Evolutionary conservation across 2,329 filamentous ascomycete genomes (phyloP).

Genomic region (Trichothecium roseum): DNA sequence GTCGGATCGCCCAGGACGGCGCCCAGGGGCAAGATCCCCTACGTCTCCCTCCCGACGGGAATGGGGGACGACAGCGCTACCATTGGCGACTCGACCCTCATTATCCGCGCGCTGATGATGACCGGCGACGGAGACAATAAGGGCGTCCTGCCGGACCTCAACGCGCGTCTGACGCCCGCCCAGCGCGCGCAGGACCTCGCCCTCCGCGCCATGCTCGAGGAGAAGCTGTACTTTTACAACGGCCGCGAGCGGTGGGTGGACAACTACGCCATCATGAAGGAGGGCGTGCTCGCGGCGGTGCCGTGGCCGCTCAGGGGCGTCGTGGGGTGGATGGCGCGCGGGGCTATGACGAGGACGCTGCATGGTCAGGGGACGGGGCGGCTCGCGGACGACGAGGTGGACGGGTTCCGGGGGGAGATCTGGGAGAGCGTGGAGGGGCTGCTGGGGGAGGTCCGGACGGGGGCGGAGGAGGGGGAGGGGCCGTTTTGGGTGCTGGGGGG

Average conservation of each 20-base stretch:
- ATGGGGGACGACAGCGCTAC: slow-evolving; percentile 7
- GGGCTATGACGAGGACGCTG: slow-evolving; percentile 29
- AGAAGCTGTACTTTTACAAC: slow-evolving; percentile 49
- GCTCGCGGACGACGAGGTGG: slow-evolving; percentile 38
- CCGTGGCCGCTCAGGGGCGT: slow-evolving; percentile 41
- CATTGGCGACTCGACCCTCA: slow-evolving; percentile 45
- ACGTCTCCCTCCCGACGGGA: slow-evolving; percentile 26
- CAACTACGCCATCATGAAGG: slow-evolving; percentile 50
- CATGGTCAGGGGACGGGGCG: slow-evolving; percentile 46
- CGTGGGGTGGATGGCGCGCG: slow-evolving; percentile 39
- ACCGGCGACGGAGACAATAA: slow-evolving; percentile 16
- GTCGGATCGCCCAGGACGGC: slow-evolving; percentile 31
- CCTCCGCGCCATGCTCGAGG: slow-evolving; percentile 45
- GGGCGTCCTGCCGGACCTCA: slow-evolving; percentile 36
- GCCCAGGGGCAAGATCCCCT: slow-evolving; percentile 52
- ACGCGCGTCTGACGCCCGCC: slow-evolving; percentile 23
- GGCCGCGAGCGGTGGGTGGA: slow-evolving; percentile 44
- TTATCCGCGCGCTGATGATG: slow-evolving; percentile 30
- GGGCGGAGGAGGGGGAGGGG: slow-evolving; percentile 6
- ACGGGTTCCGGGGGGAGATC: slow-evolving; percentile 32
- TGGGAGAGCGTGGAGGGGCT: slow-evolving; percentile 42
- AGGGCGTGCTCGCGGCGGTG: slow-evolving; percentile 33
- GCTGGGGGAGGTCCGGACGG: slow-evolving; percentile 21
- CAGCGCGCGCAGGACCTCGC: slow-evolving; percentile 38
- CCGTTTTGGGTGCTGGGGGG: slow-evolving; percentile 51